Base-by-base conservation (phyloP, 225 moss, liverwort and hornwort species). In the Antitrichia curtipendula region DNA sequence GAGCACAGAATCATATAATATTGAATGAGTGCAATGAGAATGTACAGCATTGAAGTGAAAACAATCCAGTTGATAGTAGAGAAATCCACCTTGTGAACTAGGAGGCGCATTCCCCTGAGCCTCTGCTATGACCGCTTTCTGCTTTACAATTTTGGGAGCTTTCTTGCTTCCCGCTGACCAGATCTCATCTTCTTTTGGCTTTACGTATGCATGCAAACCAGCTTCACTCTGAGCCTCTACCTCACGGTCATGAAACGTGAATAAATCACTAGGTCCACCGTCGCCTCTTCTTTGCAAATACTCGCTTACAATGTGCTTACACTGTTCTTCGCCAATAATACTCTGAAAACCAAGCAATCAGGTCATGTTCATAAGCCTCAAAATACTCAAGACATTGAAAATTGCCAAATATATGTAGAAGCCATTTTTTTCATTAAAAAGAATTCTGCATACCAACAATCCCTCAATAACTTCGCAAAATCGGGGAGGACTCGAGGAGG, bases 241-340 rank as follows among this genome's bases (percentile, higher is more conserved):
- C 86, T 89, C 87, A 82, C 88, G 86, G 65, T 92, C 93, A 54
- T 87, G 89, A 83, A 93, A 93, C 40, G 66, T 85, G 60, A 94
- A 92, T 80, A 92, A 52, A 63, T 87, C 91, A 84, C 84, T 90
- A 82, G 85, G 90, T 63, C 80, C 83, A 27, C 87, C 90, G 71
- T 87, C 90, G 56, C 96, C 97, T 92, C 97, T 91, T 90, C 84
- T 91, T 84, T 61, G 91, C 84, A 96, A 45, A 76, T 97, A 98
- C 87, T 98, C 96, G 78, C 89, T 85, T 54, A 94, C 94, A 81
- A 97, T 92, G 58, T 92, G 88, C 85, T 95, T 94, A 89, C 93
- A 93, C 87, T 90, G 93, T 86, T 93, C 93, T 90, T 96, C 93
- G 62, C 93, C 97, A 87, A 97, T 93, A 90, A 97, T 94, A 89